A percentile compares a stretch with the other conserved stretches of the same genome.
These are phyloP conservation scores for Cutaneotrichosporon arboriforme DNA, from an alignment of 1,284 basidiomycete genomes.

Conservation along the genomic window DNA sequence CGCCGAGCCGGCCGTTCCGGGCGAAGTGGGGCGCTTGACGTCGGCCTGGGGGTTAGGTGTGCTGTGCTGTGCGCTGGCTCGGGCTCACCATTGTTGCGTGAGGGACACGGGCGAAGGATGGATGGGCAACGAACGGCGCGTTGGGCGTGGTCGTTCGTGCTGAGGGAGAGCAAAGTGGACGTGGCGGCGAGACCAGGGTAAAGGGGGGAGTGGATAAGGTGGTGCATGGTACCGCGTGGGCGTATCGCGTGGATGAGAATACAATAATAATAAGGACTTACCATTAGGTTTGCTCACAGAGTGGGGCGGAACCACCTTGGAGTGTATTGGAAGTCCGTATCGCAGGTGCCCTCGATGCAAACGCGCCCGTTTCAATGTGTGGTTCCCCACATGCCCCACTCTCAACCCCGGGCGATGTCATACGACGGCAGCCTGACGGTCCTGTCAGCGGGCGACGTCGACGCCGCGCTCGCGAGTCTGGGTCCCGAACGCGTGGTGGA, in stretches of 20 bases:
- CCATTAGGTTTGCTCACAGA: too few relatives aligned
- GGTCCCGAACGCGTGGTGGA: slow-evolving; percentile 10
- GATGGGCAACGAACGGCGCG: too few relatives aligned
- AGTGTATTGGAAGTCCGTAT: too few relatives aligned
- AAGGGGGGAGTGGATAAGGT: not conserved
- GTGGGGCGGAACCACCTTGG: too few relatives aligned
- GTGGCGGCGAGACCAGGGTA: not conserved
- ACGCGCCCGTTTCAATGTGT: too few relatives aligned
- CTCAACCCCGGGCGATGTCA: too few relatives aligned
- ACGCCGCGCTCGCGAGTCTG: slow-evolving; percentile 25
- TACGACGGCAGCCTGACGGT: slow-evolving; percentile 12
- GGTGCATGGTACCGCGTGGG: too few relatives aligned
- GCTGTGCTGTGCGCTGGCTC: not conserved
- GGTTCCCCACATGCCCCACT: too few relatives aligned
- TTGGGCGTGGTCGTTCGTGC: too few relatives aligned
- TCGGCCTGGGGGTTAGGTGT: slow-evolving; percentile 35
- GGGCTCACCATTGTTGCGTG: slow-evolving; percentile 4
- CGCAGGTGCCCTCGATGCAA: too few relatives aligned
- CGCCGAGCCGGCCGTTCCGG: slow-evolving; percentile 29
- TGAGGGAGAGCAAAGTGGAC: not conserved
- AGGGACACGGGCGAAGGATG: not conserved
- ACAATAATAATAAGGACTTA: too few relatives aligned
- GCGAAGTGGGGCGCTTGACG: slow-evolving; percentile 39
- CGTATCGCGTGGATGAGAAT: too few relatives aligned
- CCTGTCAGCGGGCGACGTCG: slow-evolving; percentile 34